Percentiles rank a stretch among this genome's conserved stretches.
phyloP scores from a whole-genome alignment of 768 basidiomycete genomes.

The Scleroderma bovista region DNA sequence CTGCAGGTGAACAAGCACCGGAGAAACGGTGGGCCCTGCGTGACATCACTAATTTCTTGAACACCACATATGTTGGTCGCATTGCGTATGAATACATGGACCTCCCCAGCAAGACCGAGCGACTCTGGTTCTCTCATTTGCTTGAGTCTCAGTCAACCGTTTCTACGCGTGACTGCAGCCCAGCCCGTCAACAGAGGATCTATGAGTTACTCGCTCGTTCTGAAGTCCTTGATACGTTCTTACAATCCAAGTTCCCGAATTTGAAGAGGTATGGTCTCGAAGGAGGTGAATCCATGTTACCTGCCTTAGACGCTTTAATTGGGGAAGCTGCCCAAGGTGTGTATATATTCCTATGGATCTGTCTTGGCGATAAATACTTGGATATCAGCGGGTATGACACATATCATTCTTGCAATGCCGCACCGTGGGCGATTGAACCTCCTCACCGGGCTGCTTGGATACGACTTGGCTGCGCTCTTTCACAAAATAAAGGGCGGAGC shows the following conservation, averaged over 20 bases:
- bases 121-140: conserved; percentile 84
- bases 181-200: conserved; percentile 47
- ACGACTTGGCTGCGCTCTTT: conserved; percentile 65
- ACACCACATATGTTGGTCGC: conserved; percentile 70
- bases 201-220: conserved; percentile 66
- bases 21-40: conserved; percentile 58
- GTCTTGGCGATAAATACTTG: not conserved
- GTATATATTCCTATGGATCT: not conserved
- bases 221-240: conserved; percentile 80
- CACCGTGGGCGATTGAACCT: conserved; percentile 86
- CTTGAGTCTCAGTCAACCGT: conserved; percentile 51
- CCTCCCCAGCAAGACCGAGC: conserved; percentile 77
- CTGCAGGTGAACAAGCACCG: conserved; percentile 22
- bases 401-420: conserved; percentile 80
- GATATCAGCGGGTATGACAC: conserved; percentile 52
- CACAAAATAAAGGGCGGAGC: conserved; percentile 81
- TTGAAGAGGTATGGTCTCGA: conserved; percentile 84
- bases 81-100: conserved; percentile 95
- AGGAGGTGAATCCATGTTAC: conserved; percentile 92
- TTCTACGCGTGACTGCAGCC: conserved; percentile 25
- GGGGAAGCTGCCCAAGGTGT: conserved; percentile 54
- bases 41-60: conserved; percentile 66
- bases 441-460: conserved; percentile 70
- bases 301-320: conserved; percentile 78
- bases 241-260: conserved; percentile 87